These are phyloP conservation scores for Phylloporus rhodoxanthus DNA, from an alignment of 768 basidiomycete species.

Conservation along the genomic window DNA sequence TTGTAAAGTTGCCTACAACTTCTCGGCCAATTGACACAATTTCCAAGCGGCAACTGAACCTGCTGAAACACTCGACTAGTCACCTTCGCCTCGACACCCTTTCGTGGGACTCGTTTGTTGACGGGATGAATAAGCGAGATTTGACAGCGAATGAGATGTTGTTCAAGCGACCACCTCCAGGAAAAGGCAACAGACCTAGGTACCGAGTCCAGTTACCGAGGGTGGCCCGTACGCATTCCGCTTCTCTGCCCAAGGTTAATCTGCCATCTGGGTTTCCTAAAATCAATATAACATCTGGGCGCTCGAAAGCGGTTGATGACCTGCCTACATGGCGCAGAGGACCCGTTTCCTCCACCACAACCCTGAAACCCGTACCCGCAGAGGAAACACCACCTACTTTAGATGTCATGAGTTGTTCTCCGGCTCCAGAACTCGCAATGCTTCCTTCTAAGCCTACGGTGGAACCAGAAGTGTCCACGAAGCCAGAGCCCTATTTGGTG, in stretches of 20 bases:
- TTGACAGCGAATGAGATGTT: slow-evolving; percentile 61
- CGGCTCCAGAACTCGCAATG: slow-evolving; percentile 46
- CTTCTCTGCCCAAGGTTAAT: slow-evolving; percentile 34
- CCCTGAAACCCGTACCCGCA: slow-evolving; percentile 2
- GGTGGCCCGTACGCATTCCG: slow-evolving; percentile 1
- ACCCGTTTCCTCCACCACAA: slow-evolving; percentile 14
- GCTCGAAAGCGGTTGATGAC: slow-evolving; percentile 33
- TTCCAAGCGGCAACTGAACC: slow-evolving; percentile 42
- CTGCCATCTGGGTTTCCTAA: slow-evolving; percentile 30
- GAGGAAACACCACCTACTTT: slow-evolving; percentile 28
- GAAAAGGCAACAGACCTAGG: slow-evolving; percentile 30
- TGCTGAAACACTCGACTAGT: slow-evolving; percentile 34
- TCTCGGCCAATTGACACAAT: slow-evolving; percentile 41
- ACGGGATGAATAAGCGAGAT: slow-evolving; percentile 56
- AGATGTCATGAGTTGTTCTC: slow-evolving; percentile 60
- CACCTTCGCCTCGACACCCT: slow-evolving; percentile 57
- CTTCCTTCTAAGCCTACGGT: slow-evolving; percentile 26
- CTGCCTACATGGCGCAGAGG: slow-evolving; percentile 38
- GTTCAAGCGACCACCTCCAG: slow-evolving; percentile 41
- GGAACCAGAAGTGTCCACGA: slow-evolving; percentile 30
- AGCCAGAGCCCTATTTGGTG: slow-evolving; percentile 23
- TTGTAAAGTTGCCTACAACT: slow-evolving; percentile 45
- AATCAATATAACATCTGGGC: slow-evolving; percentile 10
- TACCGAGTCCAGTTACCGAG: slow-evolving; percentile 36
- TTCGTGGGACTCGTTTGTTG: slow-evolving; percentile 66